Evolutionary conservation across 2,329 filamentous ascomycete genomes (phyloP).

Genomic region (Aureobasidium namibiae): DNA sequence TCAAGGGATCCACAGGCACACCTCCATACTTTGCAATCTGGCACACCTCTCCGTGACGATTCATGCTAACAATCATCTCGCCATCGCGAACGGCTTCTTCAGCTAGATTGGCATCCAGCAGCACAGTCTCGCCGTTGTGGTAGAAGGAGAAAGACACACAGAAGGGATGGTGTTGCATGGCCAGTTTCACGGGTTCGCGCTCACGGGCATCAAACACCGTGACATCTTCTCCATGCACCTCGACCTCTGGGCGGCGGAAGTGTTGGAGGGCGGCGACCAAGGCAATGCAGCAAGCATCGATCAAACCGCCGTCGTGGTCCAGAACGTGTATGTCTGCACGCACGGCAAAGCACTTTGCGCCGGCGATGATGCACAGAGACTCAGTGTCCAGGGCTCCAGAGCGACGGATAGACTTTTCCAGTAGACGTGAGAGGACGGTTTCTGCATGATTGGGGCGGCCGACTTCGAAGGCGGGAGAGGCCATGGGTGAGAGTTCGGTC

Average conservation of each 20-base stretch:
- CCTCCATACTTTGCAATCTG: slow-evolving; percentile 89
- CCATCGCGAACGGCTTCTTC: slow-evolving; percentile 71
- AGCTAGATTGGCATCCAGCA: slow-evolving; percentile 63
- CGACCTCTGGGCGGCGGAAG: slow-evolving; percentile 83
- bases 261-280: slow-evolving; percentile 83
- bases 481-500: slow-evolving; percentile 87
- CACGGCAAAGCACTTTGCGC: slow-evolving; percentile 83
- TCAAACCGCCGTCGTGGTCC: slow-evolving; percentile 81
- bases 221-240: slow-evolving; percentile 73
- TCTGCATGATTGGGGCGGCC: slow-evolving; percentile 76
- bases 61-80: slow-evolving; percentile 74
- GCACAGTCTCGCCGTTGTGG: slow-evolving; percentile 55
- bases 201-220: slow-evolving; percentile 79
- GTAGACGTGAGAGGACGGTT: slow-evolving; percentile 73
- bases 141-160: slow-evolving; percentile 88
- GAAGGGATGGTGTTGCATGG: slow-evolving; percentile 85
- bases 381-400: slow-evolving; percentile 92
- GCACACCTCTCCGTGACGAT: slow-evolving; percentile 82
- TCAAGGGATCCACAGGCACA: slow-evolving; percentile 67
- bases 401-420: slow-evolving; percentile 90
- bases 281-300: slow-evolving; percentile 78
- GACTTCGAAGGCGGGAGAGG: slow-evolving; percentile 80
- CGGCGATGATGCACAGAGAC: slow-evolving; percentile 86
- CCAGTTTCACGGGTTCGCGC: slow-evolving; percentile 80
- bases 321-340: slow-evolving; percentile 88